These are phyloP conservation scores for Scheffersomyces parashehatae DNA, from an alignment of 1,139 yeast genomes.

Conservation along the genomic window DNA sequence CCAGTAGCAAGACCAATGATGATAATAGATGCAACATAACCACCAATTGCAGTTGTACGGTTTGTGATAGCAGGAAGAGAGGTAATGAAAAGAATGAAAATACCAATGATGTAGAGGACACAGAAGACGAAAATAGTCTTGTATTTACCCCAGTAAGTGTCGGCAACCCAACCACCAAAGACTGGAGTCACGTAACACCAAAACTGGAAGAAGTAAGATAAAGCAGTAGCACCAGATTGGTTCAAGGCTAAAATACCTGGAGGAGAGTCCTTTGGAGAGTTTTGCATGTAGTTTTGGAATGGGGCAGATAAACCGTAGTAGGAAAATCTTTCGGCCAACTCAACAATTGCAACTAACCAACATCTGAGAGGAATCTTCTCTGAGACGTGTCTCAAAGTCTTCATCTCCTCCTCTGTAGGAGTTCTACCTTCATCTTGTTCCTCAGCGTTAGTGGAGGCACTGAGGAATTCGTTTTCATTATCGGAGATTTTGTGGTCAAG, in stretches of 20 bases:
- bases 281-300: slow-evolving; percentile 77
- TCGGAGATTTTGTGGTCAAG: neutral
- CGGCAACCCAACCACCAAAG: slow-evolving; percentile 75
- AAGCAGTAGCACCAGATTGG: slow-evolving; percentile 68
- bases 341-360: slow-evolving; percentile 77
- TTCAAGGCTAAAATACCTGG: slow-evolving; percentile 66
- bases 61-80: slow-evolving; percentile 65
- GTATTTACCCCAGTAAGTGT: slow-evolving; percentile 72
- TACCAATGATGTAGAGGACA: slow-evolving; percentile 61
- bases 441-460: neutral
- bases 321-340: slow-evolving; percentile 81
- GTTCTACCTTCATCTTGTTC: slow-evolving; percentile 21
- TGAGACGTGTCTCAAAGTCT: slow-evolving; percentile 42
- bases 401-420: slow-evolving; percentile 43
- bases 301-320: slow-evolving; percentile 79
- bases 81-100: slow-evolving; percentile 65
- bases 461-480: neutral
- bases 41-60: slow-evolving; percentile 48
- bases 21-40: slow-evolving; percentile 61
- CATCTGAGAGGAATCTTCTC: slow-evolving; percentile 47
- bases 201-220: slow-evolving; percentile 75
- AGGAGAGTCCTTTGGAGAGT: slow-evolving; percentile 44
- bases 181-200: slow-evolving; percentile 84
- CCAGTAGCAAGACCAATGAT: slow-evolving; percentile 80
- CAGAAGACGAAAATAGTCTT: slow-evolving; percentile 66